Conservation (phyloP, 73 alveolate genomes). For the Uronychia binucleata region DNA sequence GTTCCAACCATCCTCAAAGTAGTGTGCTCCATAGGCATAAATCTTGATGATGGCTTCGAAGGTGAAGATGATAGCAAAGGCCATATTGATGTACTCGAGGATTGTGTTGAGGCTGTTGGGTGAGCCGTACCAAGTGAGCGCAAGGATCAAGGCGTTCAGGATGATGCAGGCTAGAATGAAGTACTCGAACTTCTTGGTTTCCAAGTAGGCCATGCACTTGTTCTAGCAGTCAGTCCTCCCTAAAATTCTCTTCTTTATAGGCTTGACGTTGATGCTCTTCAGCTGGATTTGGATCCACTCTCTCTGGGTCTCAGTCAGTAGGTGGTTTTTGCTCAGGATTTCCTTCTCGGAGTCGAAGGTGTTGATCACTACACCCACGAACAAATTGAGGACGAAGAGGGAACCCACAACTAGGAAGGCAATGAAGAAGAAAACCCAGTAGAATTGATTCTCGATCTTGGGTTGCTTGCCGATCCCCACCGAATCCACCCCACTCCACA, state of each 20-base stretch:
- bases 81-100: conserved; percentile 19
- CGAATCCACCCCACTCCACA: conserved; percentile 67
- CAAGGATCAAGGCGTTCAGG: conserved; percentile 14
- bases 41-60: conserved; percentile 25
- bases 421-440: background rate
- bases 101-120: conserved; percentile 3
- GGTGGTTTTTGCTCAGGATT: background rate
- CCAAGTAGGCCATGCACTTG: conserved; percentile 4
- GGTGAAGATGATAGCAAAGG: conserved; percentile 34
- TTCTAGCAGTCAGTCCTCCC: background rate
- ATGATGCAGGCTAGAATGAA: background rate
- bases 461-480: conserved; percentile 22
- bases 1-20: conserved; percentile 47
- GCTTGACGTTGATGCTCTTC: background rate
- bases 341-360: background rate
- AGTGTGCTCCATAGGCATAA: conserved; percentile 27
- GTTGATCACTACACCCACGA: conserved; percentile 7
- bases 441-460: background rate
- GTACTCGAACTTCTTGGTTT: background rate
- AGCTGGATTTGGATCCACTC: background rate
- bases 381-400: background rate
- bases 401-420: background rate
- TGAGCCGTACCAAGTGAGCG: conserved; percentile 28
- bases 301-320: background rate
- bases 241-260: background rate